Evolutionary conservation across 176 grass and related monocot genomes (phyloP), one percentile per base, ranked within the genome.

Genomic region (Typha latifolia): DNA sequence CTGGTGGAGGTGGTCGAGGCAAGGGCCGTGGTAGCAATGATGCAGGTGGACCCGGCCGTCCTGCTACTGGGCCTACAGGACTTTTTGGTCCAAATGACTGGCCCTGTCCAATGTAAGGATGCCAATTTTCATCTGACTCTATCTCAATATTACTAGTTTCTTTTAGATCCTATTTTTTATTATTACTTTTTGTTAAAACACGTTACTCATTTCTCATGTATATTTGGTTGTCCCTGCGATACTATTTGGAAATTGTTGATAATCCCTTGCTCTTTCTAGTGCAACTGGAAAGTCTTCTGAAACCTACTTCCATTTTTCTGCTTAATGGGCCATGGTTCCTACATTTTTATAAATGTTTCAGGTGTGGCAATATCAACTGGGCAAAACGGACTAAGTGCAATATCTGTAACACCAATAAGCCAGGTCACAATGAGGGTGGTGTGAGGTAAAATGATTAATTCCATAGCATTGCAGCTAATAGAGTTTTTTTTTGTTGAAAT

Each of bases 31-130:
- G 64, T 6, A 48, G 51, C 51, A 52, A 3, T 67, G 51, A 67
- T 67, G 63, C 73, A 43, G 63, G 32, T 22, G 73, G 63, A 10
- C 31, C 2, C n/a, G 14, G 50, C 47, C 76, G 49, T 48, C 63
- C 84, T 81, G 83, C 64, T 79, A 73, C 83, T 76, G 94, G 85
- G 78, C 85, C 94, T 63, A 85, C 94, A 49, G 94, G 94, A 4
- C 79, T 97, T 48, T 97, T 97, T 82, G 94, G 94, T 61, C 94
- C 94, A 56, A 97, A 97, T 85, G 94, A 97, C 71, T 97, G 89
- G 94, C 2, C 94, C 31, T 97, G 94, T 75, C 89, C 89, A 49
- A 97, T 97, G 89, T 99, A 88, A 96, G 74, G 14, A 24, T 70
- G 47, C 48, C 20, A 59, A 9, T 0, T 22, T 21, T 14, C 53